Percentiles rank a stretch among this genome's conserved stretches.
These are phyloP conservation scores for Monotropa hypopitys DNA, from an alignment of 179 eudicot genomes.

Conservation along the genomic window DNA sequence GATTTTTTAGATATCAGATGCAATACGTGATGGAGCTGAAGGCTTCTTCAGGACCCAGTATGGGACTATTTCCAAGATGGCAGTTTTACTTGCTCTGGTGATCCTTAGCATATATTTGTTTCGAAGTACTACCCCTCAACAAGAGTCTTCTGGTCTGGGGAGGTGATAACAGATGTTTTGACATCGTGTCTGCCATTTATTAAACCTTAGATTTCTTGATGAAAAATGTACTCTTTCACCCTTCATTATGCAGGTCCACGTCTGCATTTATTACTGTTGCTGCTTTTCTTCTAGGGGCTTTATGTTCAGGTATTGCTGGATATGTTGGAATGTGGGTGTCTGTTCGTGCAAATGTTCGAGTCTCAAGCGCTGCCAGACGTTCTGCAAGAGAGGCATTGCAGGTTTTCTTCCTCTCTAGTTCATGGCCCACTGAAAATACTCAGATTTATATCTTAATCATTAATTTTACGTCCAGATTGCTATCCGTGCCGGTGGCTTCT, in stretches of 20 bases:
- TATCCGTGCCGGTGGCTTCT: conserved; percentile 97
- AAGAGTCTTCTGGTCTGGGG: conserved; percentile 84
- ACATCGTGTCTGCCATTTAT: background rate
- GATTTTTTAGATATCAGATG: conserved; percentile 77
- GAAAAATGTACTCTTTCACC: background rate
- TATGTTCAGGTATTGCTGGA: conserved; percentile 94
- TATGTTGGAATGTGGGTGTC: conserved; percentile 99
- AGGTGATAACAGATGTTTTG: conserved; percentile 31
- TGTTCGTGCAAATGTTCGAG: conserved; percentile 94
- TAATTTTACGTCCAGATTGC: conserved; percentile 48
- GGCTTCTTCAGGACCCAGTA: conserved; percentile 94
- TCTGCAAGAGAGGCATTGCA: conserved; percentile 96
- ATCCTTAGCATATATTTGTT: conserved; percentile 77
- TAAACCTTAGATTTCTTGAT: background rate
- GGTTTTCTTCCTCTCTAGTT: conserved; percentile 32
- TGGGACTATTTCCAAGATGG: conserved; percentile 96
- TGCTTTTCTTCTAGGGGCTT: conserved; percentile 86
- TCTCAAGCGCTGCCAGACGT: conserved; percentile 95
- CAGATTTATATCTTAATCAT: background rate
- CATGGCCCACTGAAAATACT: background rate
- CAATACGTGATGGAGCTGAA: conserved; percentile 99
- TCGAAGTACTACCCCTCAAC: conserved; percentile 76
- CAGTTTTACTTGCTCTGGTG: conserved; percentile 61
- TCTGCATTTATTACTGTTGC: conserved; percentile 82
- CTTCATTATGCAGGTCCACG: conserved; percentile 55